Evolutionary conservation across 129 eudicot species (phyloP).

Genomic region (Centaurea solstitialis): DNA sequence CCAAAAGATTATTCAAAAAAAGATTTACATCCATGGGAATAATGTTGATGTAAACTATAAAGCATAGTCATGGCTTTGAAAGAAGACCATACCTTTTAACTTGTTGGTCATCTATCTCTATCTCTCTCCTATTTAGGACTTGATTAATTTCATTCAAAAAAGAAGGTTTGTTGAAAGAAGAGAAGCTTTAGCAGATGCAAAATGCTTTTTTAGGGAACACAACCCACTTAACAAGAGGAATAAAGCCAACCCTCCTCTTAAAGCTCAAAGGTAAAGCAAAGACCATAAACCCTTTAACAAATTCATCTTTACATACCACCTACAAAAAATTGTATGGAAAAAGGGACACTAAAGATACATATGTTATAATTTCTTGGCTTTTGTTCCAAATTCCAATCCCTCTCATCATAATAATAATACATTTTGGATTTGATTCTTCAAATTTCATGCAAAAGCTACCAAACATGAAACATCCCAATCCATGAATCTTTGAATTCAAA

Average conservation of each 20-base stretch:
- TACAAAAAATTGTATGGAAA: conserved; percentile 41
- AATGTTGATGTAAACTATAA: conserved; percentile 25
- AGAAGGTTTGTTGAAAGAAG: conserved; percentile 49
- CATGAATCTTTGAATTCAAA: conserved; percentile 44
- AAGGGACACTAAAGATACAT: conserved; percentile 28
- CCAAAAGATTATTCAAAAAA: not conserved
- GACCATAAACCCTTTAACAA: conserved; percentile 39
- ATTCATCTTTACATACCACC: conserved; percentile 44
- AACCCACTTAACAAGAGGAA: conserved; percentile 56
- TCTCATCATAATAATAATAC: conserved; percentile 21
- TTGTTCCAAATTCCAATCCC: conserved; percentile 14
- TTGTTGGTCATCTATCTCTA: conserved; percentile 26
- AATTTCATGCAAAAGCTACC: conserved; percentile 35
- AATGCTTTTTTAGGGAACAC: conserved; percentile 62
- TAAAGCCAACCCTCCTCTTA: conserved; percentile 43
- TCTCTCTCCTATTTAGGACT: conserved; percentile 24
- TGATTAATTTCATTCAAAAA: conserved; percentile 30
- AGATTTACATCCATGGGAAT: conserved; percentile 17
- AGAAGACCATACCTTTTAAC: conserved; percentile 26
- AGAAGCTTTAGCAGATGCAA: conserved; percentile 49
- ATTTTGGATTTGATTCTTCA: conserved; percentile 17
- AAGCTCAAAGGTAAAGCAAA: conserved; percentile 51
- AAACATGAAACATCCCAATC: conserved; percentile 37
- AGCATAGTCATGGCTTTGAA: conserved; percentile 18
- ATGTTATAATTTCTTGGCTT: conserved; percentile 19